Evolutionary conservation across 2,329 filamentous ascomycete species (phyloP), one percentile per base, ranked within the genome.

Genomic region (Aspergillus latus): DNA sequence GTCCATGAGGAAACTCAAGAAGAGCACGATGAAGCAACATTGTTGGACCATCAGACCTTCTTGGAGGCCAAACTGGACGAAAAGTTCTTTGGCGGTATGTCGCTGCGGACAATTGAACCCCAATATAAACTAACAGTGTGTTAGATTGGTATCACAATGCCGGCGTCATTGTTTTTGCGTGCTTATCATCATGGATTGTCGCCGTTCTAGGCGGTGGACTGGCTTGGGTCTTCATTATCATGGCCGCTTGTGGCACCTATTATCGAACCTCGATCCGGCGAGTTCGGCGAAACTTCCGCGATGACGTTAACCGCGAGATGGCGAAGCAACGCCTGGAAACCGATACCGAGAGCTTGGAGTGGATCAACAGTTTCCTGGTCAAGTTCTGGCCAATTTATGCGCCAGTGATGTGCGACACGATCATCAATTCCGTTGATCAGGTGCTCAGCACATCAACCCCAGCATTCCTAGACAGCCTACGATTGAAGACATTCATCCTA

Each of bases 371-470:
- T 66, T 99, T 99, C 78, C 73, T 99, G 66, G 86, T 95, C 76
- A 99, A 99, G 73, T 99, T 99, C 78, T 99, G 94, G 94, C 94
- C 94, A 60, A 99, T 99, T 68, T 97, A 96, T 72, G 91, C 94
- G 54, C 94, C 94, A 1, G 90, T 97, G 8, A 84, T 99, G 10
- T 93, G 92, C 59, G 86, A 94, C 64, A 95, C 91, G 21, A 89
- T 99, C 66, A 89, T 97, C 75, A 91, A 87, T 72, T 92, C 92
- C 0, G 94, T 97, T 47, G 94, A 99, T 68, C 94, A 97, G 78
- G 92, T 99, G 49, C 80, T 99, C 55, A 97, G 92, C 69, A 92
- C 90, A 0, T 87, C 92, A 2, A 97, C 92, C 0, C 94, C 94
- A 0, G 85, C 88, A 0, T 97, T 99, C 68, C 81, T 99, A 53